Percentiles rank a stretch among this genome's conserved stretches.
Evolutionary conservation across 129 eudicot genomes (phyloP).

Genomic region (Gnaphalium uliginosum): DNA sequence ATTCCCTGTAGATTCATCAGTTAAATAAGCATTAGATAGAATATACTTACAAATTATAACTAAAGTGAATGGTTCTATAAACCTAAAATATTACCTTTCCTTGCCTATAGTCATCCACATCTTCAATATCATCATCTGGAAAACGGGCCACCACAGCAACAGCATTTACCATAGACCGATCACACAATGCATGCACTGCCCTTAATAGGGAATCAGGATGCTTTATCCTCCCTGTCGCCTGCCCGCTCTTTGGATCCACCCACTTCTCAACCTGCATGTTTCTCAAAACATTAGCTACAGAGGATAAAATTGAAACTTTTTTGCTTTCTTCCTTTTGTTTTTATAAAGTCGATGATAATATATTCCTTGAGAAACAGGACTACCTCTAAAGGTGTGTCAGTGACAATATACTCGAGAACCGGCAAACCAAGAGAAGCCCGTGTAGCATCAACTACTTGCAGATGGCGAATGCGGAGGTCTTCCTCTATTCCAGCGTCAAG

Average conservation of each 20-base stretch:
- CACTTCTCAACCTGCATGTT: conserved; percentile 76
- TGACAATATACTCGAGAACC: conserved; percentile 70
- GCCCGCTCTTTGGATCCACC: conserved; percentile 68
- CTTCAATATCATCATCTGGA: conserved; percentile 88
- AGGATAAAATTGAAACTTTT: neutral
- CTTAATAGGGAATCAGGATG: conserved; percentile 79
- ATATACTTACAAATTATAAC: neutral
- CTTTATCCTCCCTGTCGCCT: conserved; percentile 90
- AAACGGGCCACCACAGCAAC: conserved; percentile 95
- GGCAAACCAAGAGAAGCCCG: conserved; percentile 98
- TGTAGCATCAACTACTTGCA: conserved; percentile 94
- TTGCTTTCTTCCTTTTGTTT: neutral
- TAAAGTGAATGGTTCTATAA: neutral
- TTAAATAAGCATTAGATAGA: neutral
- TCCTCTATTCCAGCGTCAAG: conserved; percentile 94
- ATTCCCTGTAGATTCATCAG: conserved; percentile 59
- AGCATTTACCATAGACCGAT: conserved; percentile 65
- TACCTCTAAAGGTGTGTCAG: conserved; percentile 81
- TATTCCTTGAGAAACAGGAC: neutral
- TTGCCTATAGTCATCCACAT: conserved; percentile 73
- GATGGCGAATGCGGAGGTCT: conserved; percentile 75
- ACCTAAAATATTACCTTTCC: conserved; percentile 53
- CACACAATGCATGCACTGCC: conserved; percentile 62
- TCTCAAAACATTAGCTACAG: conserved; percentile 10
- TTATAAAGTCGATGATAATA: neutral